These are phyloP conservation scores for Arachis monticola DNA, from an alignment of 331 rosid species.

Conservation along the genomic window DNA sequence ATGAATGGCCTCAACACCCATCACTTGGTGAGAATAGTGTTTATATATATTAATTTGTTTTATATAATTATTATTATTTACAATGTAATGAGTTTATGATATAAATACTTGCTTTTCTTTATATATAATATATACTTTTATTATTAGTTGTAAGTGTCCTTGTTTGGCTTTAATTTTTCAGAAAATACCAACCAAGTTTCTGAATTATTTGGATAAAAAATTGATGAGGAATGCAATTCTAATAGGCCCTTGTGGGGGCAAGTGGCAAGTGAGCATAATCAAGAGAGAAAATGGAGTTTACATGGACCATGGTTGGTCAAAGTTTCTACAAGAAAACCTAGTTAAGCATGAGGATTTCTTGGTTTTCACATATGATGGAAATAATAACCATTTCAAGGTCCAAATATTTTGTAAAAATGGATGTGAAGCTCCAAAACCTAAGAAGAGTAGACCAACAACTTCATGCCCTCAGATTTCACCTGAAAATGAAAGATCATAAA, in stretches of 20 bases:
- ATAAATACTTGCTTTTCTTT: neutral
- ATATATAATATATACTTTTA: too few species aligned
- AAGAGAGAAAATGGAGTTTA: conserved; percentile 17
- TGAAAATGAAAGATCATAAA: neutral
- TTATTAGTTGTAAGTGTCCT: neutral
- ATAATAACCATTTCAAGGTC: conserved; percentile 29
- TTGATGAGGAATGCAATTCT: conserved; percentile 15
- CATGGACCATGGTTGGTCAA: conserved; percentile 42
- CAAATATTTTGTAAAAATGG: conserved; percentile 44
- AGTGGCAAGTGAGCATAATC: conserved; percentile 31
- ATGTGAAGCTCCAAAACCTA: conserved; percentile 4
- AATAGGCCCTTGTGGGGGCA: conserved; percentile 23
- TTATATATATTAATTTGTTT: too few species aligned
- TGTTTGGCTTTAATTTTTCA: neutral
- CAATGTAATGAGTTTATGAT: neutral
- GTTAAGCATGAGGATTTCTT: conserved; percentile 32
- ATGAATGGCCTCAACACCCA: conserved; percentile 21
- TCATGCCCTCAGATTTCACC: conserved; percentile 4
- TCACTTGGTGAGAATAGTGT: neutral
- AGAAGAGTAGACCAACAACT: neutral
- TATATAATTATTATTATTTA: neutral
- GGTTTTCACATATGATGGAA: conserved; percentile 36
- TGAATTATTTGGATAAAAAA: conserved; percentile 23
- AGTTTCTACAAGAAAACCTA: conserved; percentile 40
- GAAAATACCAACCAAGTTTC: conserved; percentile 32